These are phyloP conservation scores for Aspergillus funiculosus DNA, from an alignment of 495 filamentous ascomycete species.

Conservation along the genomic window DNA sequence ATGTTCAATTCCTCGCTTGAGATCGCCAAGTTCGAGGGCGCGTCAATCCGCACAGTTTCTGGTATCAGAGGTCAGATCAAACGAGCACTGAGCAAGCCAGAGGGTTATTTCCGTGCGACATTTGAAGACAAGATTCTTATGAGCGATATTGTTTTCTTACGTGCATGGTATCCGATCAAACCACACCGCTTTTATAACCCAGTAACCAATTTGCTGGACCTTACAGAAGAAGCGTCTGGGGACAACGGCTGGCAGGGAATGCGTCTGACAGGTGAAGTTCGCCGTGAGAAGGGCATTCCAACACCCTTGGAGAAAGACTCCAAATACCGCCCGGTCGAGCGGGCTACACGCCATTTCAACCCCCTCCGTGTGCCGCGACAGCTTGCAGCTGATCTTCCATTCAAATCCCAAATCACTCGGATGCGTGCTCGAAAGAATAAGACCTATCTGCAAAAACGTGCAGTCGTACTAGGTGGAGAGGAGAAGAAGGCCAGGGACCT, in stretches of 20 bases:
- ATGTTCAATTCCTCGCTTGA: conserved; percentile 93
- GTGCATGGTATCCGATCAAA: conserved; percentile 94
- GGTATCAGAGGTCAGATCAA: conserved; percentile 97
- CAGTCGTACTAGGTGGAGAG: conserved; percentile 75
- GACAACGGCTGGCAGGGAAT: conserved; percentile 70
- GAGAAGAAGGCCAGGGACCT: conserved; percentile 84
- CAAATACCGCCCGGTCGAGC: conserved; percentile 75
- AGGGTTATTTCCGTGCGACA: conserved; percentile 90
- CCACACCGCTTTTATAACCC: conserved; percentile 96
- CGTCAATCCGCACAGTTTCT: conserved; percentile 89
- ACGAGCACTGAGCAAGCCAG: conserved; percentile 80
- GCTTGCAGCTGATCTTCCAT: conserved; percentile 80
- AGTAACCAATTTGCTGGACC: conserved; percentile 78
- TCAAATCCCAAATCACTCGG: conserved; percentile 81
- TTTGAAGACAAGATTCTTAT: conserved; percentile 98
- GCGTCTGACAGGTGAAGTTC: conserved; percentile 92
- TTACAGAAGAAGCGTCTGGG: conserved; percentile 29
- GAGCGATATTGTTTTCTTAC: conserved; percentile 90
- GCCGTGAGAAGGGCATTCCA: conserved; percentile 64
- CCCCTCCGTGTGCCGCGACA: conserved; percentile 81
- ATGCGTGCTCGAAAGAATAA: conserved; percentile 72
- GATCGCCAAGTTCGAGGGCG: conserved; percentile 97
- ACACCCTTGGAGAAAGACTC: conserved; percentile 76
- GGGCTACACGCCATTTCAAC: conserved; percentile 82
- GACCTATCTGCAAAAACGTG: conserved; percentile 92